Evolutionary conservation across 805 yeast species (phyloP).

Genomic region (Isabelozyma gotoi): DNA sequence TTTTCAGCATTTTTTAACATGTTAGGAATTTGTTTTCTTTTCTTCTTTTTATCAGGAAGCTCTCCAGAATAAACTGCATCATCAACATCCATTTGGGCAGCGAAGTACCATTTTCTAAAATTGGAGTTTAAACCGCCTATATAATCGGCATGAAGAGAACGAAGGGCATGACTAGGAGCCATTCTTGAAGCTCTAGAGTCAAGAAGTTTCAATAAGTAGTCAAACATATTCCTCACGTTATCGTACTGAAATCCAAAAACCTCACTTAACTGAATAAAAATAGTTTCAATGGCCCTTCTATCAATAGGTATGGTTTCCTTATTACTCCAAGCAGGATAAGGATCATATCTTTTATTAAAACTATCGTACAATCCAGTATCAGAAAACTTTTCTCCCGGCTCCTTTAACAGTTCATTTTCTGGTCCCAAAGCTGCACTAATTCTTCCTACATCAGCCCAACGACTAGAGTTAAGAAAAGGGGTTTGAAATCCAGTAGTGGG

Average conservation of each 20-base stretch:
- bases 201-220: conserved; percentile 56
- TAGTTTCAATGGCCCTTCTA: conserved; percentile 53
- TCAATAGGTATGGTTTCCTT: conserved; percentile 46
- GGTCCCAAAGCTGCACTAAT: conserved; percentile 30
- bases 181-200: conserved; percentile 71
- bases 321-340: conserved; percentile 56
- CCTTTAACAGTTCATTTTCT: conserved; percentile 17
- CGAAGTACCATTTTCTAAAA: conserved; percentile 75
- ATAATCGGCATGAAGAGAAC: conserved; percentile 68
- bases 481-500: conserved; percentile 44
- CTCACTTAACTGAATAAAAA: conserved; percentile 50
- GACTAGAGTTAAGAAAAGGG: conserved; percentile 39
- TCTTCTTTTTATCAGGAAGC: conserved; percentile 20
- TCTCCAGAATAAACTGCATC: conserved; percentile 43
- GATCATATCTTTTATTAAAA: conserved; percentile 46
- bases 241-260: conserved; percentile 71
- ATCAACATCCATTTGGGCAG: conserved; percentile 64
- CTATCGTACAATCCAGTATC: conserved; percentile 43
- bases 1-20: conserved; percentile 44
- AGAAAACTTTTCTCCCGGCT: conserved; percentile 35
- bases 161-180: conserved; percentile 54
- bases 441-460: conserved; percentile 43
- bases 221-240: conserved; percentile 65
- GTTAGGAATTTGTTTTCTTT: conserved; percentile 9
- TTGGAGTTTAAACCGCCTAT: conserved; percentile 71